Evolutionary conservation across 1,284 basidiomycete species (phyloP).

Genomic region (Chondrostereum purpureum): DNA sequence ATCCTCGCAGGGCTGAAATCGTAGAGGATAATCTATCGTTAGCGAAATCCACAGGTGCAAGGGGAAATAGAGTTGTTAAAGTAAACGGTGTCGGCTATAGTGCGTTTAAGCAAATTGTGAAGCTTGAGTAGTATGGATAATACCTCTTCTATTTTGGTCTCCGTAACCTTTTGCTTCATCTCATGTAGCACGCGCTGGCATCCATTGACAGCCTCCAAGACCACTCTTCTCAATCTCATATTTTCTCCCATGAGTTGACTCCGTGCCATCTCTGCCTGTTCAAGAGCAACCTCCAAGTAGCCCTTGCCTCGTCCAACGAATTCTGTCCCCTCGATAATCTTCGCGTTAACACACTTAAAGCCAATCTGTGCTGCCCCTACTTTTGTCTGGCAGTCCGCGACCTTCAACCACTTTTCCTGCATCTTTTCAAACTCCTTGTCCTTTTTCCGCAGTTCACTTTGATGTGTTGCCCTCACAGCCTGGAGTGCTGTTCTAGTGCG

Average conservation of each 20-base stretch:
- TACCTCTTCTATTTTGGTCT: slow-evolving; percentile 32
- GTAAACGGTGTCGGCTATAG: slow-evolving; percentile 41
- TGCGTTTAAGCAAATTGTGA: slow-evolving; percentile 5
- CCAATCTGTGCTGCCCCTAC: slow-evolving; percentile 38
- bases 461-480: slow-evolving; percentile 57
- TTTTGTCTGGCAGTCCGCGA: slow-evolving; percentile 62
- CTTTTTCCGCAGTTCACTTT: slow-evolving; percentile 72
- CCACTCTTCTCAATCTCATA: slow-evolving; percentile 57
- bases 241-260: slow-evolving; percentile 67
- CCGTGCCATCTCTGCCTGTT: slow-evolving; percentile 68
- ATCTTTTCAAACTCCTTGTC: slow-evolving; percentile 80
- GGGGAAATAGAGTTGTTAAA: slow-evolving; percentile 52
- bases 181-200: slow-evolving; percentile 50
- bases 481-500: slow-evolving; percentile 59
- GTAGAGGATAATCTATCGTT: slow-evolving; percentile 45
- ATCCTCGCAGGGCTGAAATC: slow-evolving; percentile 38
- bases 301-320: slow-evolving; percentile 44
- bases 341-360: slow-evolving; percentile 49
- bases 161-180: slow-evolving; percentile 26
- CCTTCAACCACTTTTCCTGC: slow-evolving; percentile 68
- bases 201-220: slow-evolving; percentile 66
- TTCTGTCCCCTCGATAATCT: slow-evolving; percentile 41
- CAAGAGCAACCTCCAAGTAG: slow-evolving; percentile 64
- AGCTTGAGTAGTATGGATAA: slow-evolving; percentile 12
- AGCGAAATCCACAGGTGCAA: slow-evolving; percentile 45